These are phyloP conservation scores for Trichoderma pleuroti DNA, from an alignment of 2,329 filamentous ascomycete species.

Conservation along the genomic window DNA sequence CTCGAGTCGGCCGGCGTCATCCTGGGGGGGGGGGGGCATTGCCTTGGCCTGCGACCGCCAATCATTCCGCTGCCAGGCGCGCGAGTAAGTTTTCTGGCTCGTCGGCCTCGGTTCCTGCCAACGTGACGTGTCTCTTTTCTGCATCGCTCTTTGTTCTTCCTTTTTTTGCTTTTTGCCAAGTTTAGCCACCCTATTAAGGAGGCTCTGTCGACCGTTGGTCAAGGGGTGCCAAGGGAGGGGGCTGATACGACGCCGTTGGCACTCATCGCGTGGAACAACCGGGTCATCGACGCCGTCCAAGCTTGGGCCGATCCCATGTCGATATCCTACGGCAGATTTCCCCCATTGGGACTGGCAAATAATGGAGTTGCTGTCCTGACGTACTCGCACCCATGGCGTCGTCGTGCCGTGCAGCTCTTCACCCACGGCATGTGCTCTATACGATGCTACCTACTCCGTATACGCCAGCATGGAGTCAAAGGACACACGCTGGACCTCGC, in stretches of 20 bases:
- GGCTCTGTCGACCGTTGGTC: constrained; percentile 6
- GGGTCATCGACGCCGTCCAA: constrained; percentile 17
- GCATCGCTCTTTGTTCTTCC: background rate
- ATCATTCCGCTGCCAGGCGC: background rate
- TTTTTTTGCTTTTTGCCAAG: background rate
- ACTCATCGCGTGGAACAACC: constrained; percentile 11
- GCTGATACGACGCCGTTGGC: constrained; percentile 17
- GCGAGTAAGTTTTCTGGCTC: constrained; percentile 5
- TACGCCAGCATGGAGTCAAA: background rate
- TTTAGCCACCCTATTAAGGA: constrained; percentile 3
- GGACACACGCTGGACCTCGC: background rate
- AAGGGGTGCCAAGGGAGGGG: background rate
- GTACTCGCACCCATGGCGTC: background rate
- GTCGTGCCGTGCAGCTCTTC: background rate
- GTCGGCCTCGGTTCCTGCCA: background rate
- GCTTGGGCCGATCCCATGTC: constrained; percentile 17
- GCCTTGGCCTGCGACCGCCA: background rate
- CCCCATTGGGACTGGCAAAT: constrained; percentile 9
- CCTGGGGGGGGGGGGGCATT: background rate
- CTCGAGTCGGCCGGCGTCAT: background rate
- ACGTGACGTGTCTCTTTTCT: background rate
- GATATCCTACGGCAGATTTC: constrained; percentile 10
- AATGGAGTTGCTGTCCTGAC: background rate
- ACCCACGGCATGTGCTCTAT: background rate
- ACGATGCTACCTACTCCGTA: background rate